A percentile compares a stretch with the other conserved stretches of the same genome.
phyloP scores from a whole-genome alignment of 768 basidiomycete genomes.

The Gyrodon lividus region DNA sequence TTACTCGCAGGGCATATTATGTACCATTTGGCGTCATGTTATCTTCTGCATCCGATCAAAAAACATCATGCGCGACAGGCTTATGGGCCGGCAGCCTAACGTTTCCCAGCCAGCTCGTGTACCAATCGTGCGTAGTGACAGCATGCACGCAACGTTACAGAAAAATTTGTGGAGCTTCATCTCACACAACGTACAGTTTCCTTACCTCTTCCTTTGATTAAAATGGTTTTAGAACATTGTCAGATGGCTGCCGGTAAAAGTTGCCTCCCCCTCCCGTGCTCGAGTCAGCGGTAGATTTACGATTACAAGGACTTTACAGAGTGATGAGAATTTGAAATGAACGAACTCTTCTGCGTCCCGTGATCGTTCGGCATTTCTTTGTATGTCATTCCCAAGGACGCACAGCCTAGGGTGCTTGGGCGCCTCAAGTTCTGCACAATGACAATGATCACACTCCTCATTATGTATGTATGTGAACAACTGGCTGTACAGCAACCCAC shows the following conservation, averaged over 20 bases:
- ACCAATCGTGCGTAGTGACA: conserved; percentile 10
- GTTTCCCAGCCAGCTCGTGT: conserved; percentile 18
- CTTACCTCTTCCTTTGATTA: background rate
- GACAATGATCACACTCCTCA: conserved; percentile 2
- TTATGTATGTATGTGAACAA: conserved; percentile 24
- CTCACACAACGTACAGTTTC: conserved; percentile 2
- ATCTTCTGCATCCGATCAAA: conserved; percentile 27
- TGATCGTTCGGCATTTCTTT: background rate
- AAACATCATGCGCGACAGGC: conserved; percentile 8
- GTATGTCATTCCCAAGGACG: background rate
- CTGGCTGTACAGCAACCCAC: conserved; percentile 22
- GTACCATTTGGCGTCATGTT: conserved; percentile 20
- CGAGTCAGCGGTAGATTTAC: conserved; percentile 16
- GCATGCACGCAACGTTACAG: conserved; percentile 28
- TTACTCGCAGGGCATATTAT: conserved; percentile 31
- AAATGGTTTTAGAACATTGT: conserved; percentile 17
- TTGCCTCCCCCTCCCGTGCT: conserved; percentile 9
- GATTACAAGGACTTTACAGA: too few species aligned
- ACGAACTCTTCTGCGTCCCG: conserved; percentile 19
- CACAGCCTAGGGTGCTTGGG: too few species aligned
- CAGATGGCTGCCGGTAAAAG: background rate
- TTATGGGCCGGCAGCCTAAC: too few species aligned
- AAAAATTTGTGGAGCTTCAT: conserved; percentile 17
- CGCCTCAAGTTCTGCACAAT: background rate
- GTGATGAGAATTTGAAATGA: conserved; percentile 32